Conservation (phyloP, 2,329 filamentous ascomycete species). For the Colletotrichum costaricense region DNA sequence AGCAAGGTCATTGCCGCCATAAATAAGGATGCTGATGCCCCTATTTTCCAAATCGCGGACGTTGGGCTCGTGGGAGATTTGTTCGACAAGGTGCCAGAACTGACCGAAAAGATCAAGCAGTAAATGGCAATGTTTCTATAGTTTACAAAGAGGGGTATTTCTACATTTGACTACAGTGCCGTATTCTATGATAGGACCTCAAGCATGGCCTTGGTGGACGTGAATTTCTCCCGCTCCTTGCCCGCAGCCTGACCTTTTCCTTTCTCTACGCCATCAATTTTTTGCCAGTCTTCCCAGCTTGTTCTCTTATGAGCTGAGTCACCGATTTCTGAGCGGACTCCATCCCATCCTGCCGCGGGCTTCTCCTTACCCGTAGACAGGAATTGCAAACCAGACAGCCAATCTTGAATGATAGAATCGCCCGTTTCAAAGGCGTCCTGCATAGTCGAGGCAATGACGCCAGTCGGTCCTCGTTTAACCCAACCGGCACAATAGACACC, state of each 20-base stretch:
- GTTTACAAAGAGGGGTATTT: neutral
- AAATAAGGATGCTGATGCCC: conserved; percentile 97
- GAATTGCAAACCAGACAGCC: conserved; percentile 61
- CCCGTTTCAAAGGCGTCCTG: conserved; percentile 91
- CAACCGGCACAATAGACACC: conserved; percentile 95
- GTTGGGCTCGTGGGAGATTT: conserved; percentile 95
- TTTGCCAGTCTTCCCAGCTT: conserved; percentile 85
- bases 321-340: conserved; percentile 70
- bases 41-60: conserved; percentile 98
- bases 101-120: conserved; percentile 91
- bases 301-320: conserved; percentile 70
- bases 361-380: conserved; percentile 40
- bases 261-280: conserved; percentile 83
- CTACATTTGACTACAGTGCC: conserved; percentile 1
- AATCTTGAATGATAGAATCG: conserved; percentile 85
- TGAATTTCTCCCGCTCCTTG: conserved; percentile 83
- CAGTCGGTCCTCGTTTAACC: conserved; percentile 95
- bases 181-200: conserved; percentile 54
- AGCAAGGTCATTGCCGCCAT: conserved; percentile 99
- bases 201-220: conserved; percentile 68
- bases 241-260: conserved; percentile 73
- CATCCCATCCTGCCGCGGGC: conserved; percentile 76
- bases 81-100: conserved; percentile 94
- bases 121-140: conserved; percentile 5
- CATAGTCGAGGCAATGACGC: conserved; percentile 97